These are phyloP conservation scores for Zanthoxylum bungeanum DNA, from an alignment of 345 rosid genomes.

Conservation along the genomic window DNA sequence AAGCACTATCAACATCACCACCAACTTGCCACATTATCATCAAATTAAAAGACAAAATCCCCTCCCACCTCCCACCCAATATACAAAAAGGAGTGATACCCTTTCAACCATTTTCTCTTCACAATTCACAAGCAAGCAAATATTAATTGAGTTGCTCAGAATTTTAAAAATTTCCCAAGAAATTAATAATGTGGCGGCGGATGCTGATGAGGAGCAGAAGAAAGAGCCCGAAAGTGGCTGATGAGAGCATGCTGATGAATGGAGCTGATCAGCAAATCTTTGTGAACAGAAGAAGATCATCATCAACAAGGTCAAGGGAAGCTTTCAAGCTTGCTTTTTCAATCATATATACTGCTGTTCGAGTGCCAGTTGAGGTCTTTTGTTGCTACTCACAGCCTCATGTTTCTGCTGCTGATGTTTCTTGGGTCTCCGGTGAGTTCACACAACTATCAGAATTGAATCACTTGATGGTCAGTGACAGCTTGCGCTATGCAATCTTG, in stretches of 20 bases:
- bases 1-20: conserved; percentile 41
- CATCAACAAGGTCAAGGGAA: background rate
- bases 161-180: no score
- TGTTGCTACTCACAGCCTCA: conserved; percentile 77
- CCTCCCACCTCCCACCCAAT: no score
- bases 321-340: conserved; percentile 36
- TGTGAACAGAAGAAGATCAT: background rate
- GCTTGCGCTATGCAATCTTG: conserved; percentile 90
- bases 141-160: no score
- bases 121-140: no score
- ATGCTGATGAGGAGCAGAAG: conserved; percentile 3
- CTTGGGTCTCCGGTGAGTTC: conserved; percentile 72
- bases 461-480: conserved; percentile 80
- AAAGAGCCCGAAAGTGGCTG: conserved; percentile 73
- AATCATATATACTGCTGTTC: conserved; percentile 33
- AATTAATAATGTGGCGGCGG: no score
- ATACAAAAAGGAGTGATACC: no score
- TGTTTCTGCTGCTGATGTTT: conserved; percentile 51
- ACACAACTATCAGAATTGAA: conserved; percentile 67
- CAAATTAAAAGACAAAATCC: conserved; percentile 3
- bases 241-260: conserved; percentile 51
- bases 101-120: no score
- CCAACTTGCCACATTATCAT: conserved; percentile 34
- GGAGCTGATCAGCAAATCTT: conserved; percentile 25
- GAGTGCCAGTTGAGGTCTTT: conserved; percentile 48